phyloP scores from a whole-genome alignment of 768 basidiomycete species.

The Serendipita sp. region DNA sequence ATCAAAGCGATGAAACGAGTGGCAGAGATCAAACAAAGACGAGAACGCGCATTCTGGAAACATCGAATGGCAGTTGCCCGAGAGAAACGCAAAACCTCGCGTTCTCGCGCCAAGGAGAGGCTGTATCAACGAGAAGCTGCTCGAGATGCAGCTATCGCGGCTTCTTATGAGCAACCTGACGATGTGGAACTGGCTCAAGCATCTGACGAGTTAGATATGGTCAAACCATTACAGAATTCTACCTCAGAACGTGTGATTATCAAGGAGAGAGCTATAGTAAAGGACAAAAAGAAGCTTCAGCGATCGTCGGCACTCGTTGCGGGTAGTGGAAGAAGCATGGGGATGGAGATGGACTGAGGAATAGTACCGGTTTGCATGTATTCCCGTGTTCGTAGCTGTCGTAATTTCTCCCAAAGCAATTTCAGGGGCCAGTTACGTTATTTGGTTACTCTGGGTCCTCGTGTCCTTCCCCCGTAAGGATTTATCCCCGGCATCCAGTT shows the following conservation, averaged over 20 bases:
- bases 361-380: no score
- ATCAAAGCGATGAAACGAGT: conserved; percentile 94
- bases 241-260: conserved; percentile 26
- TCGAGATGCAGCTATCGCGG: not conserved
- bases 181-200: conserved; percentile 50
- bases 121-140: not conserved
- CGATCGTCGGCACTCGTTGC: conserved; percentile 51
- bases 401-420: no score
- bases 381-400: no score
- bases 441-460: no score
- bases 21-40: conserved; percentile 74
- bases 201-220: conserved; percentile 42
- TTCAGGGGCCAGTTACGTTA: no score
- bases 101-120: not conserved
- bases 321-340: conserved; percentile 79
- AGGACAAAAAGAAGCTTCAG: conserved; percentile 32
- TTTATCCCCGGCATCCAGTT: no score
- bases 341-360: conserved; percentile 38
- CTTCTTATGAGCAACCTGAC: conserved; percentile 30
- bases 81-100: conserved; percentile 30
- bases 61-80: conserved; percentile 26
- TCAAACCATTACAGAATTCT: conserved; percentile 42
- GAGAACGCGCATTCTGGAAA: conserved; percentile 95
- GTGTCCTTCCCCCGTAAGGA: no score
- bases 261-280: conserved; percentile 66